A percentile compares a stretch with the other conserved stretches of the same genome.
Evolutionary conservation across 305 asterid genomes (phyloP).

Genomic region (Andrographis paniculata): DNA sequence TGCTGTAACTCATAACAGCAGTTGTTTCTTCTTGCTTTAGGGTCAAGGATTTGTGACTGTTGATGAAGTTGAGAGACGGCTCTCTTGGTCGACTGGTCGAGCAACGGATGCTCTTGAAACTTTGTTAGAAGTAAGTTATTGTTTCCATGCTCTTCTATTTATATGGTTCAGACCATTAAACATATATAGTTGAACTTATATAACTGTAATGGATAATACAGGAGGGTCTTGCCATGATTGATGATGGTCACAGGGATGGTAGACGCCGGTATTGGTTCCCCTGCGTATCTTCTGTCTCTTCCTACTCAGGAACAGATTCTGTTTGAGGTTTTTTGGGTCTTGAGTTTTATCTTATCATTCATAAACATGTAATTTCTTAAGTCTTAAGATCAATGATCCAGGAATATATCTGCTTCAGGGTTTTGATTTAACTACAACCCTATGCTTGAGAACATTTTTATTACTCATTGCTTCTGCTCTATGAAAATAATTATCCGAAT

Average conservation of each 20-base stretch:
- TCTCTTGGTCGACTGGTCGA: slow-evolving; percentile 85
- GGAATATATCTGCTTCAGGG: neutral
- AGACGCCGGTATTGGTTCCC: slow-evolving; percentile 91
- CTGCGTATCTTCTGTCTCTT: slow-evolving; percentile 68
- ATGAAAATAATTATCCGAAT: neutral
- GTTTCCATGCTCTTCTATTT: slow-evolving; percentile 8
- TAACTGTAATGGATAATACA: slow-evolving; percentile 24
- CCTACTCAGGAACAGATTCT: slow-evolving; percentile 44
- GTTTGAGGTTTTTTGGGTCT: slow-evolving; percentile 22
- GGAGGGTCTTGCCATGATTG: slow-evolving; percentile 97
- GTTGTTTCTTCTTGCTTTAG: slow-evolving; percentile 23
- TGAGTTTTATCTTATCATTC: slow-evolving; percentile 9
- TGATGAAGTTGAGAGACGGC: slow-evolving; percentile 78
- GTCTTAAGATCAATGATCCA: neutral
- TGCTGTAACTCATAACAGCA: neutral
- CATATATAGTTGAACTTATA: slow-evolving; percentile 8
- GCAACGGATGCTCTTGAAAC: slow-evolving; percentile 95
- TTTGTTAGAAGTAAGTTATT: slow-evolving; percentile 59
- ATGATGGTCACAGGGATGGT: slow-evolving; percentile 82
- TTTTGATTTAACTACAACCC: neutral
- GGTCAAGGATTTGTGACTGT: slow-evolving; percentile 91
- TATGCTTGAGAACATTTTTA: neutral
- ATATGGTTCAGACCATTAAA: neutral
- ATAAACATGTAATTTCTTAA: neutral
- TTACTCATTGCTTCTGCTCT: neutral